Evolutionary conservation across 2,329 filamentous ascomycete species (phyloP).

Genomic region (Trichocomaceae sp.): DNA sequence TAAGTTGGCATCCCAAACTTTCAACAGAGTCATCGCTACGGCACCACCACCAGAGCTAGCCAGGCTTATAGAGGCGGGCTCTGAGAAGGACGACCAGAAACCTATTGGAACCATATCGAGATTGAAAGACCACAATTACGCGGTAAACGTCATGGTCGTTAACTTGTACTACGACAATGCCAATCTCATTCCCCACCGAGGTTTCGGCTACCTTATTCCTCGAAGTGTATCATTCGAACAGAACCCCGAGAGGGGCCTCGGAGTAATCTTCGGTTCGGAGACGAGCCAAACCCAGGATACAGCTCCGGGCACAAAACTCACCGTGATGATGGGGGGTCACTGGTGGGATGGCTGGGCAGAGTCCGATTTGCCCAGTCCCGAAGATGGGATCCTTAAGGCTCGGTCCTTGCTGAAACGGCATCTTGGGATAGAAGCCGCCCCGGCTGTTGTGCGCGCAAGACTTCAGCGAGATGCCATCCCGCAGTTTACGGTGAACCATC

Average conservation of each 20-base stretch:
- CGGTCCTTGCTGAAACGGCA: constrained; percentile 64
- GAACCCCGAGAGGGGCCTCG: constrained; percentile 77
- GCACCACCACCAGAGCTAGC: constrained; percentile 24
- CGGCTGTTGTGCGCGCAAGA: constrained; percentile 55
- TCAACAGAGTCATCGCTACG: constrained; percentile 31
- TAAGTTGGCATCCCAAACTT: constrained; percentile 8
- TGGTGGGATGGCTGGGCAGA: constrained; percentile 65
- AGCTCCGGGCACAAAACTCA: constrained; percentile 69
- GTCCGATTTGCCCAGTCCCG: constrained; percentile 54
- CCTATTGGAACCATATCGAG: constrained; percentile 19
- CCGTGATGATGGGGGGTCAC: constrained; percentile 91
- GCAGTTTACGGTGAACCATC: constrained; percentile 79
- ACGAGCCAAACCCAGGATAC: constrained; percentile 52
- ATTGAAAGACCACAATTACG: constrained; percentile 43
- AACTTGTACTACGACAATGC: constrained; percentile 75
- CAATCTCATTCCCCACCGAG: constrained; percentile 57
- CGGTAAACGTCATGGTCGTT: constrained; percentile 82
- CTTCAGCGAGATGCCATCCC: constrained; percentile 72
- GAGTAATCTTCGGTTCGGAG: constrained; percentile 86
- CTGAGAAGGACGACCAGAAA: constrained; percentile 7
- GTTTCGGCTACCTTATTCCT: constrained; percentile 91
- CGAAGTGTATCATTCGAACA: constrained; percentile 60
- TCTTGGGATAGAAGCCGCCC: constrained; percentile 60
- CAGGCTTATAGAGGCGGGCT: constrained; percentile 17
- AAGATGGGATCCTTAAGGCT: constrained; percentile 64